phyloP scores from a whole-genome alignment of 371 early-diverging fungal genomes.

The Smittium mucronatum region DNA sequence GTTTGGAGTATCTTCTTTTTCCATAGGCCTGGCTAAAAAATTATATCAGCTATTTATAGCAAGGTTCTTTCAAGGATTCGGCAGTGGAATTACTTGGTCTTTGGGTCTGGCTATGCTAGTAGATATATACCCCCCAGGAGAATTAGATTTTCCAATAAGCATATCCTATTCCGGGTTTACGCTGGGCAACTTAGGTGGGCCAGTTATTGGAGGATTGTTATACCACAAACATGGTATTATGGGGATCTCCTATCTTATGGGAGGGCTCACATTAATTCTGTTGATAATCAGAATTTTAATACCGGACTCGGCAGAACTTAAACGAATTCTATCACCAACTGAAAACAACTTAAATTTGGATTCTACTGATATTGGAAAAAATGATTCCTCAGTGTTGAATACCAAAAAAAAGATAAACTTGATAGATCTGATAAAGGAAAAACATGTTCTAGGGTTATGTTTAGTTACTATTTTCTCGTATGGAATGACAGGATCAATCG shows the following conservation, averaged over 20 bases:
- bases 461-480: background rate
- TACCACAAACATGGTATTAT: constrained; percentile 52
- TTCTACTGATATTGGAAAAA: background rate
- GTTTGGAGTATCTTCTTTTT: background rate
- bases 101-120: constrained; percentile 64
- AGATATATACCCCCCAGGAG: constrained; percentile 56
- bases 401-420: background rate
- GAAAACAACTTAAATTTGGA: background rate
- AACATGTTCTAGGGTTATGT: background rate
- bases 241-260: constrained; percentile 65
- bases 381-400: background rate
- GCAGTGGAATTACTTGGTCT: constrained; percentile 69
- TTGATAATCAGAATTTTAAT: constrained; percentile 1
- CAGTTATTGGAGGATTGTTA: constrained; percentile 63
- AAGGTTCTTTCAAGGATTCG: constrained; percentile 63
- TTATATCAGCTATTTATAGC: constrained; percentile 57
- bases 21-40: constrained; percentile 41
- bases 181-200: constrained; percentile 48
- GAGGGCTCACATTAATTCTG: background rate
- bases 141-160: constrained; percentile 67
- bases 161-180: constrained; percentile 55
- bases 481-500: background rate
- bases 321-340: background rate
- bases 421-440: background rate
- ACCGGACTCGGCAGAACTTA: background rate